Evolutionary conservation across 2,329 filamentous ascomycete genomes (phyloP).

Genomic region (Zopfia rhizophila): DNA sequence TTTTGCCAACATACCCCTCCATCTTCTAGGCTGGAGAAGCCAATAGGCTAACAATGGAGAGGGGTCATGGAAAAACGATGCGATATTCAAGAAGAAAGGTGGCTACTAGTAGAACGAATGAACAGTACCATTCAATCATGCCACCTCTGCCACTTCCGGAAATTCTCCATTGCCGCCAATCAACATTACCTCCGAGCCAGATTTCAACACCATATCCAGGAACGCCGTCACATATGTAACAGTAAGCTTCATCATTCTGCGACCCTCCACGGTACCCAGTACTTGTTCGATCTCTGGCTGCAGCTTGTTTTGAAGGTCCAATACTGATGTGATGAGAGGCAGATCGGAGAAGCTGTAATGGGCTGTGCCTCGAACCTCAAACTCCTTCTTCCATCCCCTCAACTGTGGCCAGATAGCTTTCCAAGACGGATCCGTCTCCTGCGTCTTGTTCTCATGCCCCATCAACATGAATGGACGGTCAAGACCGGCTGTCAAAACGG

Average conservation of each 20-base stretch:
- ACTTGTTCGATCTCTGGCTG: constrained; percentile 30
- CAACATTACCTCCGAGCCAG: constrained; percentile 13
- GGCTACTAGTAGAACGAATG: too few species aligned
- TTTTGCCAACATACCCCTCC: too few species aligned
- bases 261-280: constrained; percentile 33
- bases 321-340: constrained; percentile 23
- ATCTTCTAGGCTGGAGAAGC: too few species aligned
- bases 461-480: constrained; percentile 35
- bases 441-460: constrained; percentile 42
- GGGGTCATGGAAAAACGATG: too few species aligned
- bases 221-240: constrained; percentile 32
- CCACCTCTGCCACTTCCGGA: constrained; percentile 27
- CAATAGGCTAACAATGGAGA: too few species aligned
- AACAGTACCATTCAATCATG: too few species aligned
- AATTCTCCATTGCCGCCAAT: constrained; percentile 13
- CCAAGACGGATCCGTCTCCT: constrained; percentile 40
- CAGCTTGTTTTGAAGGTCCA: constrained; percentile 29
- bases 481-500: constrained; percentile 24
- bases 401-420: constrained; percentile 33
- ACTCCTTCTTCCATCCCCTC: constrained; percentile 38
- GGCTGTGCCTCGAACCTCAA: constrained; percentile 34
- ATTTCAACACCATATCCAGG: constrained; percentile 33
- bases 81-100: too few species aligned
- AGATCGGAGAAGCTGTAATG: constrained; percentile 44
- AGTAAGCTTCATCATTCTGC: constrained; percentile 30